Evolutionary conservation across 1,284 basidiomycete species (phyloP), one percentile per base, ranked within the genome.

Genomic region (Caloboletus firmus): DNA sequence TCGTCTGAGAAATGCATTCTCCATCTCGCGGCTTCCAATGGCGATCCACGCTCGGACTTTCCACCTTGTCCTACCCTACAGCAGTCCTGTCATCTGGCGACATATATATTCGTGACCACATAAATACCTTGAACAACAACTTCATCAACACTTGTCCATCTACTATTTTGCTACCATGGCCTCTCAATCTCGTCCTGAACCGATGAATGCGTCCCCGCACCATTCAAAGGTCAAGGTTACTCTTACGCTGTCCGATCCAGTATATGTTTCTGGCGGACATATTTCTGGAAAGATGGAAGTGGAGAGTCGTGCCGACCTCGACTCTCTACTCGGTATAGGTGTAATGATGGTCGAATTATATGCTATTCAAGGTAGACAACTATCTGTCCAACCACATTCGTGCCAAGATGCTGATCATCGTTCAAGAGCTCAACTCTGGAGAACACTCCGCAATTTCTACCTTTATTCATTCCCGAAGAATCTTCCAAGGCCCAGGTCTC

Each of bases 401-500:
- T 26, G 49, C 39, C 46, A 0, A n/a, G 1, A 51, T 49, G 15
- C 54, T 59, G 45, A 50, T 49, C 34, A 39, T 42, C 36, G 5
- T 46, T 32, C 1, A 62, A 91, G 89, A 91, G 66, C 69, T 91
- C 15, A 82, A 81, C 11, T 88, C 87, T 26, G 75, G 86, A 59
- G 86, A 89, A 66, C 86, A 89, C 68, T 85, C 87, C 28, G 89
- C 89, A 3, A 87, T 83, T 1, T 87, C 83, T 30, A 85, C 83
- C 0, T 91, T 91, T 63, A 68, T 90, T 26, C 85, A 88, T 59
- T 78, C 75, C 50, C 77, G 81, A 28, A 78, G 87, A 32, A 66
- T 88, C 10, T 91, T 91, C 64, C 89, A 91, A 69, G 89, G 88
- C 3, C 84, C 84, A 5, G 84, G 82, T n/a, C 74, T 90, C 4